Conservation (phyloP, 1,284 basidiomycete genomes). For the Cutaneotrichosporon sp. region DNA sequence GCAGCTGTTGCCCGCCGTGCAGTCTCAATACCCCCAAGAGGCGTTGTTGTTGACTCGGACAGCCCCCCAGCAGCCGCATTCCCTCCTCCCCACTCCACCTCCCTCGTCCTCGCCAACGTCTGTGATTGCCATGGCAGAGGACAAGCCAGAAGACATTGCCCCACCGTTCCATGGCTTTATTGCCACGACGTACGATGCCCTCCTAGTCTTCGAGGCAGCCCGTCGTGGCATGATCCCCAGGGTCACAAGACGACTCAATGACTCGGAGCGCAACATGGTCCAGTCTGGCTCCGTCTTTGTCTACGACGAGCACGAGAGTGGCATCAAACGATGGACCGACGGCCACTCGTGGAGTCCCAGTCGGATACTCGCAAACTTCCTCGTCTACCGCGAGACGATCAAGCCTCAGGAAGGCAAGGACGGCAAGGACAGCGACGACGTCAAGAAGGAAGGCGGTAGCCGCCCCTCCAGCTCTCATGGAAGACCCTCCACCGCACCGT, state of each 20-base stretch:
- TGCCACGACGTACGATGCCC: slow-evolving; percentile 88
- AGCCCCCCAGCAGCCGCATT: neutral
- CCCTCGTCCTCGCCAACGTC: neutral
- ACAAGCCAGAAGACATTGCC: slow-evolving; percentile 19
- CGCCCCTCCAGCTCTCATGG: slow-evolving; percentile 14
- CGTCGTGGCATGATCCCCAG: slow-evolving; percentile 82
- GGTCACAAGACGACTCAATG: slow-evolving; percentile 88
- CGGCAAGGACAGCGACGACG: slow-evolving; percentile 11
- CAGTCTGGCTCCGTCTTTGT: slow-evolving; percentile 92
- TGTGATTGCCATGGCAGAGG: slow-evolving; percentile 14
- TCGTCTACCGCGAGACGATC: slow-evolving; percentile 88
- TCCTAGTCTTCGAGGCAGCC: slow-evolving; percentile 92
- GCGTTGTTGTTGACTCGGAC: neutral
- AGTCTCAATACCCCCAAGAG: neutral
- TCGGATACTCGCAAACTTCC: slow-evolving; percentile 78
- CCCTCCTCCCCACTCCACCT: slow-evolving; percentile 3
- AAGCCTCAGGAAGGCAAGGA: slow-evolving; percentile 51
- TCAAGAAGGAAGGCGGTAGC: slow-evolving; percentile 12
- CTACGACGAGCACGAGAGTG: slow-evolving; percentile 94
- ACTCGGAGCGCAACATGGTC: slow-evolving; percentile 88
- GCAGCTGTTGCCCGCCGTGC: neutral
- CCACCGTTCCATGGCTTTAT: slow-evolving; percentile 90
- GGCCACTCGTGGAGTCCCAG: slow-evolving; percentile 77
- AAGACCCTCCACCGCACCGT: slow-evolving; percentile 14
- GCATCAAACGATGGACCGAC: slow-evolving; percentile 98